phyloP scores from a whole-genome alignment of 441 rosid species.

The Metrosideros polymorpha region DNA sequence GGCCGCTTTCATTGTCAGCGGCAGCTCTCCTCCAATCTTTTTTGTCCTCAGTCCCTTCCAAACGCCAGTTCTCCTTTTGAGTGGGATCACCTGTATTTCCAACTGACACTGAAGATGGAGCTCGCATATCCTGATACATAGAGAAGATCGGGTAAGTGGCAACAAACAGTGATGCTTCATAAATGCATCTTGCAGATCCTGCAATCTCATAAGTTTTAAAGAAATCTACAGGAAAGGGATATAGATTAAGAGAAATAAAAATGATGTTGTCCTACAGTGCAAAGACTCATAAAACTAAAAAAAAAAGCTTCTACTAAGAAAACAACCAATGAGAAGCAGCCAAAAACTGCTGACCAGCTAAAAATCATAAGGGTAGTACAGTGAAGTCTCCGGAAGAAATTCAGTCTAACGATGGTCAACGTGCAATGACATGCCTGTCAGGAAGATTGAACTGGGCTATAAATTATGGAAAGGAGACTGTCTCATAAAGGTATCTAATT shows the following conservation, averaged over 20 bases:
- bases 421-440: not conserved
- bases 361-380: not conserved
- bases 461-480: not conserved
- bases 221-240: not conserved
- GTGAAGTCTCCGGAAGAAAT: not conserved
- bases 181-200: not conserved
- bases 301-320: not conserved
- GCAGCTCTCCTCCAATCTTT: slow-evolving; percentile 73
- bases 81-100: slow-evolving; percentile 51
- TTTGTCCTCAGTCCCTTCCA: slow-evolving; percentile 77
- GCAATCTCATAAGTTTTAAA: not conserved
- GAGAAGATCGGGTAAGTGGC: not conserved
- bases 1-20: slow-evolving; percentile 47
- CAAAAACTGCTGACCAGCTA: not conserved
- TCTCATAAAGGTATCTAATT: not conserved
- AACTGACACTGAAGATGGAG: slow-evolving; percentile 36
- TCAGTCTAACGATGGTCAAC: not conserved
- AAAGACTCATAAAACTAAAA: not conserved
- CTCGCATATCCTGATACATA: slow-evolving; percentile 54
- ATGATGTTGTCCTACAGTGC: not conserved
- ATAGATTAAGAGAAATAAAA: not conserved
- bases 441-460: not conserved
- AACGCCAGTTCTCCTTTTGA: slow-evolving; percentile 76
- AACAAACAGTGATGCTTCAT: not conserved
- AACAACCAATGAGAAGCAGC: not conserved